A percentile compares a stretch with the other conserved stretches of the same genome.
Conservation (phyloP, 257 asterid genomes). For the Solanum okadae region DNA sequence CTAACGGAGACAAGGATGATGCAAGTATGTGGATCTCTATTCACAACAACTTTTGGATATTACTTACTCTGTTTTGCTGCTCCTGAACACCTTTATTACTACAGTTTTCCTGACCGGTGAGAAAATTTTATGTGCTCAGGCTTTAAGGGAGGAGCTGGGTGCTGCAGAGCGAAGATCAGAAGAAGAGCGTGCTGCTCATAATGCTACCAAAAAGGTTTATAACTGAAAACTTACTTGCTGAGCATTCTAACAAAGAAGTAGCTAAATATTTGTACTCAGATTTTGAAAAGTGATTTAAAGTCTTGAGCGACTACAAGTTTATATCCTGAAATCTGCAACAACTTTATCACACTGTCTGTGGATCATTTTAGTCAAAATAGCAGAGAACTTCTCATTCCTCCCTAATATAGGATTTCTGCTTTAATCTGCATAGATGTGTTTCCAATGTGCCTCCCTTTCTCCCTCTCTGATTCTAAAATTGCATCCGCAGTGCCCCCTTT, state of each 20-base stretch:
- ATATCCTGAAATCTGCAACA: not conserved
- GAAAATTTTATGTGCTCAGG: constrained; percentile 33
- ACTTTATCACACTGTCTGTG: not conserved
- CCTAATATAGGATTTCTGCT: not conserved
- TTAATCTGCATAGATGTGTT: not conserved
- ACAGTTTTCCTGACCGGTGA: not conserved
- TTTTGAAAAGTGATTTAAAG: not conserved
- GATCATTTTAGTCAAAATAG: not conserved
- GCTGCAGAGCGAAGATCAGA: constrained; percentile 96
- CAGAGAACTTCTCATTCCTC: not conserved
- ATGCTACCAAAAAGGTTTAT: constrained; percentile 74
- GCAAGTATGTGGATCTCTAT: constrained; percentile 59
- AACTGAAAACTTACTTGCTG: not conserved
- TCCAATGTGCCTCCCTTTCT: not conserved
- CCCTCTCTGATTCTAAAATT: not conserved
- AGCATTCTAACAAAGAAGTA: not conserved
- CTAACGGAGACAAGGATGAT: constrained; percentile 98
- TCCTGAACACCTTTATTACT: not conserved
- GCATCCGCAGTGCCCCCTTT: not conserved
- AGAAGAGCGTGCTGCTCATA: constrained; percentile 94
- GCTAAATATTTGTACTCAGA: not conserved
- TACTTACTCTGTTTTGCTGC: not conserved
- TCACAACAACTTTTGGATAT: not conserved
- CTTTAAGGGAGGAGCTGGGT: constrained; percentile 85
- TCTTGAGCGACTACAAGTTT: not conserved